phyloP scores from a whole-genome alignment of 2,329 filamentous ascomycete genomes.

The Scolecobasidium constrictum region DNA sequence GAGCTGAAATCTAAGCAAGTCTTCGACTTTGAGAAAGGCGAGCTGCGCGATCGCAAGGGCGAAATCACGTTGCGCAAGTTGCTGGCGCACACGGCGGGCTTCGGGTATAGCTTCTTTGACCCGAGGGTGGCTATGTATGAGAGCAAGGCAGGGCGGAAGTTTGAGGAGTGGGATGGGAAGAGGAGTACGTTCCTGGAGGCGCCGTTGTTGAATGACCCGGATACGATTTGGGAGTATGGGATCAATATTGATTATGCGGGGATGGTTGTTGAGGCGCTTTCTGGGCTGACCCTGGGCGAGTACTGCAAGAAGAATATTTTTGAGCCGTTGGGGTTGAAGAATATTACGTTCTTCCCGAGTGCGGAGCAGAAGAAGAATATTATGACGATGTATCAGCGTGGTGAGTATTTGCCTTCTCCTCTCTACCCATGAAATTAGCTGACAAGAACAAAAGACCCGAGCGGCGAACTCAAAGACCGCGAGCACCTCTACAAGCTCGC shows the following conservation, averaged over 20 bases:
- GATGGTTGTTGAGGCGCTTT: slow-evolving; percentile 34
- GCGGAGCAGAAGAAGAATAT: slow-evolving; percentile 6
- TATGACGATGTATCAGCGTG: slow-evolving; percentile 8
- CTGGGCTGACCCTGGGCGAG: slow-evolving; percentile 30
- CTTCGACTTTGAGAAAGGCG: slow-evolving; percentile 22
- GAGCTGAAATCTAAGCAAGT: slow-evolving; percentile 24
- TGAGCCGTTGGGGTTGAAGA: slow-evolving; percentile 30
- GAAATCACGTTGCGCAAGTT: slow-evolving; percentile 41
- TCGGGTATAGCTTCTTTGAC: slow-evolving; percentile 45
- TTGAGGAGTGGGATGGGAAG: slow-evolving; percentile 3
- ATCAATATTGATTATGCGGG: slow-evolving; percentile 40
- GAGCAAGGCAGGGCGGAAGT: slow-evolving; percentile 1
- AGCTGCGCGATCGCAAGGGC: slow-evolving; percentile 24
- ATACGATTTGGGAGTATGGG: slow-evolving; percentile 15
- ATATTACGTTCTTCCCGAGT: slow-evolving; percentile 9
- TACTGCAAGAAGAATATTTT: slow-evolving; percentile 38
- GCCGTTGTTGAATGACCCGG: slow-evolving; percentile 10
- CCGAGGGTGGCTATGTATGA: slow-evolving; percentile 34
- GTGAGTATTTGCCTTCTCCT: too few relatives aligned
- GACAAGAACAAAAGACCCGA: slow-evolving; percentile 11
- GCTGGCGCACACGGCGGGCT: slow-evolving; percentile 38
- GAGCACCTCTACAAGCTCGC: slow-evolving; percentile 43
- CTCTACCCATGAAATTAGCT: neutral
- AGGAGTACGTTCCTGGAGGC: neutral
- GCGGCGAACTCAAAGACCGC: slow-evolving; percentile 25